These are phyloP conservation scores for Plasmodium relictum DNA, from an alignment of 169 alveolate genomes.

Conservation along the genomic window DNA sequence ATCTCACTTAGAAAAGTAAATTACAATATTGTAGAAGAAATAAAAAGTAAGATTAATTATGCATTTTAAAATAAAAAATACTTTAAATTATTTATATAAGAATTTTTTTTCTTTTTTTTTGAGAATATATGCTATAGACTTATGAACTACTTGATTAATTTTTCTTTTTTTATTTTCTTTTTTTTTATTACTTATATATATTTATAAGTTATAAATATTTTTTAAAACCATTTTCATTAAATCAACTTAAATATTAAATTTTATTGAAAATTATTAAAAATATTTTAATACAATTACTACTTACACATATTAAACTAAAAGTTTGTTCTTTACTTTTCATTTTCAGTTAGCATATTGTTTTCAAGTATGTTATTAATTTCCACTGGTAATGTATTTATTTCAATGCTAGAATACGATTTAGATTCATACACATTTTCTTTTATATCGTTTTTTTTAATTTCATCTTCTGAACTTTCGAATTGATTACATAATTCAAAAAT, in stretches of 20 bases:
- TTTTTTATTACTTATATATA: too few relatives aligned
- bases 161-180: not conserved
- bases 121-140: not conserved
- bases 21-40: conserved; percentile 42
- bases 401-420: conserved; percentile 12
- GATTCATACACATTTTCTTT: not conserved
- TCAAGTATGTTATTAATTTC: conserved; percentile 8
- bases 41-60: conserved; percentile 19
- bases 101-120: not conserved
- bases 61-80: conserved; percentile 7
- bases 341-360: not conserved
- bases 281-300: not conserved
- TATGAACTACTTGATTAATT: not conserved
- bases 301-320: too few relatives aligned
- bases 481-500: conserved; percentile 60
- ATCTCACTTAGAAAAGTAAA: conserved; percentile 61
- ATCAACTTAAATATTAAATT: too few relatives aligned
- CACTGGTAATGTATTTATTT: conserved; percentile 40
- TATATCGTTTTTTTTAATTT: conserved; percentile 2
- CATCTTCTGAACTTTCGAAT: conserved; percentile 73
- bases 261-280: not conserved
- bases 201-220: too few relatives aligned
- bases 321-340: too few relatives aligned
- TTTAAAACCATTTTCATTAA: too few relatives aligned
- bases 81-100: not conserved